Percentiles rank a stretch among this genome's conserved stretches.
Conservation (phyloP, 2,329 filamentous ascomycete species). For the Ophiostoma tasmaniense region DNA sequence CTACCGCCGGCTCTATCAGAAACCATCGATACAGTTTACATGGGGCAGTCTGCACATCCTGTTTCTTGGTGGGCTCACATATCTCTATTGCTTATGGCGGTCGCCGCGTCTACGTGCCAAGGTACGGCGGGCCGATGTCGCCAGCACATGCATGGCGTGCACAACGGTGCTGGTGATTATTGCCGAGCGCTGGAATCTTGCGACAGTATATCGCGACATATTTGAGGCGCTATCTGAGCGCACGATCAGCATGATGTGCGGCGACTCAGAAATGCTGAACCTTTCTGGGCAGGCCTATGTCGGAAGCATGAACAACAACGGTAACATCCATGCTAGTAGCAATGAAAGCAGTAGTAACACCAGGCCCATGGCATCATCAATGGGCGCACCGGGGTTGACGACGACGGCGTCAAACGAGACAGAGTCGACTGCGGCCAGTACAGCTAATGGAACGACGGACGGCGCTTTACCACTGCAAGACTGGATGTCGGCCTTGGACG, state of each 20-base stretch:
- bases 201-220: slow-evolving; percentile 28
- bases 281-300: not conserved
- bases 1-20: slow-evolving; percentile 30
- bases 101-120: slow-evolving; percentile 18
- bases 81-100: slow-evolving; percentile 29
- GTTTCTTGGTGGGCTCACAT: slow-evolving; percentile 30
- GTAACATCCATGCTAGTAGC: not conserved
- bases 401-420: not conserved
- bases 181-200: slow-evolving; percentile 22
- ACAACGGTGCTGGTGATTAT: slow-evolving; percentile 30
- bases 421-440: not conserved
- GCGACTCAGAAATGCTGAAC: not conserved
- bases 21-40: slow-evolving; percentile 26
- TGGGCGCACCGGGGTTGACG: not conserved
- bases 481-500: not conserved
- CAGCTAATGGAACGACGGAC: not conserved
- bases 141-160: slow-evolving; percentile 30
- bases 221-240: slow-evolving; percentile 27
- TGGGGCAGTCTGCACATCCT: slow-evolving; percentile 30
- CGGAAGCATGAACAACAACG: not conserved
- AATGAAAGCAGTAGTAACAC: not conserved
- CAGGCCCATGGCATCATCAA: not conserved
- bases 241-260: slow-evolving; percentile 26
- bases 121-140: slow-evolving; percentile 20
- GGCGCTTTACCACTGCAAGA: not conserved